These are phyloP conservation scores for Xerocomus spinulosus DNA, from an alignment of 768 basidiomycete genomes.

Conservation along the genomic window DNA sequence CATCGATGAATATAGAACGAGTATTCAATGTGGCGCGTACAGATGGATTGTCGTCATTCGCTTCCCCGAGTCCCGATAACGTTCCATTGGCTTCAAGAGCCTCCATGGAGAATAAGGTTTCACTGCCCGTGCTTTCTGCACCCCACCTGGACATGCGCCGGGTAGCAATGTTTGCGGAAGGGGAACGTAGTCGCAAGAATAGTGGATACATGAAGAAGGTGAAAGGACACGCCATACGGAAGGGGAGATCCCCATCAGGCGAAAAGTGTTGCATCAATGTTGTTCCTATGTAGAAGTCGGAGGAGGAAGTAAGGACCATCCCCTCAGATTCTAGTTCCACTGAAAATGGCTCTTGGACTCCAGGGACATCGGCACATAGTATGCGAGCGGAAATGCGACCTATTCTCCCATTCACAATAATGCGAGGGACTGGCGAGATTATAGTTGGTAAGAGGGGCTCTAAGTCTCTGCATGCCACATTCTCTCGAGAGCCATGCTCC, in stretches of 20 bases:
- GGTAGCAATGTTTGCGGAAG: slow-evolving; percentile 19
- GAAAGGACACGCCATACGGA: slow-evolving; percentile 43
- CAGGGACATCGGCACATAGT: slow-evolving; percentile 39
- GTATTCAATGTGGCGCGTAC: slow-evolving; percentile 39
- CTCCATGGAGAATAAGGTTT: slow-evolving; percentile 58
- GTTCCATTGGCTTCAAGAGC: slow-evolving; percentile 44
- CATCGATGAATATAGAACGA: slow-evolving; percentile 40
- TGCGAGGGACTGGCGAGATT: slow-evolving; percentile 44
- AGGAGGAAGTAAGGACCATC: slow-evolving; percentile 38
- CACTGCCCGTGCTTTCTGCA: slow-evolving; percentile 38
- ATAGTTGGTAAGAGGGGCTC: slow-evolving; percentile 26
- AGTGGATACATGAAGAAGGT: slow-evolving; percentile 46
- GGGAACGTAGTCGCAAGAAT: slow-evolving; percentile 49
- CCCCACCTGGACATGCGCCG: slow-evolving; percentile 28
- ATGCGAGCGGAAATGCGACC: slow-evolving; percentile 50
- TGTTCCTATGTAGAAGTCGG: slow-evolving; percentile 36
- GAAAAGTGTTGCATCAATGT: slow-evolving; percentile 11
- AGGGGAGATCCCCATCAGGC: slow-evolving; percentile 36
- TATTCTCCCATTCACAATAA: slow-evolving; percentile 44
- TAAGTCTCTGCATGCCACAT: slow-evolving; percentile 2
- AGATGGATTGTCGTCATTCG: slow-evolving; percentile 42
- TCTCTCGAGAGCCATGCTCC: slow-evolving; percentile 16
- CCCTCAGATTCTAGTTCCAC: slow-evolving; percentile 58
- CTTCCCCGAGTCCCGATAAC: slow-evolving; percentile 46
- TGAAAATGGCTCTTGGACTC: slow-evolving; percentile 42